Evolutionary conservation across 1,284 basidiomycete species (phyloP), one percentile per base, ranked within the genome.

Genomic region (Apiotrichum sp.): DNA sequence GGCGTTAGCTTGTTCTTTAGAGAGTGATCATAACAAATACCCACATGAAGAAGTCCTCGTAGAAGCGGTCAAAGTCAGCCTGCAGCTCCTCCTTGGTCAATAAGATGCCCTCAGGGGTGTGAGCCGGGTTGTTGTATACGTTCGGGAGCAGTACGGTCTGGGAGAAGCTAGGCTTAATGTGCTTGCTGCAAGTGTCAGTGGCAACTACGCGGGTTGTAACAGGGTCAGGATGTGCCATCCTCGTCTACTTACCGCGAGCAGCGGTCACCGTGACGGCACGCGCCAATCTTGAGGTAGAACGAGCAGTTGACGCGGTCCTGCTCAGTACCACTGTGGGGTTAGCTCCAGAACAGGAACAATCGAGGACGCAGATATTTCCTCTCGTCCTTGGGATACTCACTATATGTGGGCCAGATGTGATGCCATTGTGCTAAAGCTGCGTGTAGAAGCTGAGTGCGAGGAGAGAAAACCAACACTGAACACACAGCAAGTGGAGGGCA

Each of bases 61-160:
- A 99, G 56, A 98, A 95, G 0, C 89, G 87, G 75, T 99, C 95
- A 74, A 99, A 99, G 47, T 93, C 89, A 64, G 89, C 86, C 77
- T 97, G 92, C 6, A 98, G 79, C 72, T 98, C 90, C 47, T 66
- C 66, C 32, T 65, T 65, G 29, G 64, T 65, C 72, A 73, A 88
- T 83, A 68, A 87, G 84, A 16, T 84, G 83, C 68, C 96, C 79
- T 77, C 88, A 85, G 83, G 89, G 86, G 68, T 92, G 83, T 41
- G 91, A 1, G 88, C 88, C 1, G 96, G 96, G 76, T 98, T 99
- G 75, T 98, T 93, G 77, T 98, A 99, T 50, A 98, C 93, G 70
- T 99, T 99, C n/a, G 93, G 91, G 16, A 98, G 83, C 29, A 98
- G 82, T 43, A 99, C 93, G 2, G 96, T 98, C 70, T 97, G 93